Evolutionary conservation across 176 grass and related monocot species (phyloP).

Genomic region (Cenchrus purpureus): DNA sequence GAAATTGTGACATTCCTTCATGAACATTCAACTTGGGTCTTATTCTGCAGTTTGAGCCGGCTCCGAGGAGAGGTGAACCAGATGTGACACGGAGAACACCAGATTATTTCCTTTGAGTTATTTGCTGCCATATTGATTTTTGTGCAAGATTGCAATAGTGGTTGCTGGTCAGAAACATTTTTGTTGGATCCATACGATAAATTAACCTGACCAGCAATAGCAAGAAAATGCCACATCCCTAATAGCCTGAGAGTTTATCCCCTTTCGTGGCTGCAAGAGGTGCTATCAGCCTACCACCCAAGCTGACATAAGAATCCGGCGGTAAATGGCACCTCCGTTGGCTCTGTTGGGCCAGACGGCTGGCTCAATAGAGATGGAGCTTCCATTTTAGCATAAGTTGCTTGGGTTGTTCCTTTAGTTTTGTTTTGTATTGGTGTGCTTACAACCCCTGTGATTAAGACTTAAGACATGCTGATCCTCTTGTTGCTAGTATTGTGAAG

Average conservation of each 20-base stretch:
- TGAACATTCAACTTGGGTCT: not conserved
- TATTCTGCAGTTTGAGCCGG: slow-evolving; percentile 62
- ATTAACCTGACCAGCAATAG: slow-evolving; percentile 17
- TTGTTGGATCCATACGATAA: slow-evolving; percentile 26
- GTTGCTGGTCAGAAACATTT: slow-evolving; percentile 44
- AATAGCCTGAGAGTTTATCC: not conserved
- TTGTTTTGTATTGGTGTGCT: not conserved
- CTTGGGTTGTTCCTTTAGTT: not conserved
- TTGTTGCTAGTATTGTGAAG: not conserved
- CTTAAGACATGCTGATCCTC: not conserved
- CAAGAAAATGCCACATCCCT: not conserved
- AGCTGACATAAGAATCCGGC: not conserved
- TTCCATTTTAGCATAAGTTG: not conserved
- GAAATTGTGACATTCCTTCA: not conserved
- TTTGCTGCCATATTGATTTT: not conserved
- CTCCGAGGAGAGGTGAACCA: slow-evolving; percentile 82
- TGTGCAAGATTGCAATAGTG: slow-evolving; percentile 24
- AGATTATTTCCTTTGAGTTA: slow-evolving; percentile 77
- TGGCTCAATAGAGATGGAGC: not conserved
- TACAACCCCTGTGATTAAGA: slow-evolving; percentile 1
- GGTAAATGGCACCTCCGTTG: not conserved
- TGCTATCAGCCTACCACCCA: not conserved
- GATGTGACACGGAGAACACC: slow-evolving; percentile 80
- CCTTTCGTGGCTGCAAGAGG: not conserved
- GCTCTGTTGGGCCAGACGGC: not conserved